Conservation (phyloP, 441 rosid species). For the Hypseocharis bilobata region DNA sequence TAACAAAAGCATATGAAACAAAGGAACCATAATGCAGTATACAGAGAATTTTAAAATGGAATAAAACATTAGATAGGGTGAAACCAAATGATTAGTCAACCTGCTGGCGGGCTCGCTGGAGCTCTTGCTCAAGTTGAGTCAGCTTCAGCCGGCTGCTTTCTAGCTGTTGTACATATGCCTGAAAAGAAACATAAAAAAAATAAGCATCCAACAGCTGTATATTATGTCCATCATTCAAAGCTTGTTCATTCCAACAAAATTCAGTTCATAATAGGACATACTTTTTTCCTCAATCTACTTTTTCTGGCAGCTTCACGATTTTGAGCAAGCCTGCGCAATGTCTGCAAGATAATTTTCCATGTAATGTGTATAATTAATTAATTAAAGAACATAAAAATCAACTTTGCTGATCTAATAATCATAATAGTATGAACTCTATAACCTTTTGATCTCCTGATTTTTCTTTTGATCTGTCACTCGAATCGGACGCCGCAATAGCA, state of each 20-base stretch:
- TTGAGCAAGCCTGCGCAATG: slow-evolving; percentile 67
- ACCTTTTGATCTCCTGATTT: slow-evolving; percentile 71
- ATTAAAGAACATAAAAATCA: background rate
- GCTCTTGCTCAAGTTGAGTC: slow-evolving; percentile 78
- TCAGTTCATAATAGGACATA: slow-evolving; percentile 15
- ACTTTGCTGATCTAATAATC: background rate
- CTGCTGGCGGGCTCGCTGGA: slow-evolving; percentile 87
- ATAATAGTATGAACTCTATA: background rate
- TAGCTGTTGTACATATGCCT: slow-evolving; percentile 87
- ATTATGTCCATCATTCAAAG: background rate
- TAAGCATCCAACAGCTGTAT: background rate
- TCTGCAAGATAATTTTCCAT: slow-evolving; percentile 26
- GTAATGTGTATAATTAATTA: background rate
- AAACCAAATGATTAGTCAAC: slow-evolving; percentile 24
- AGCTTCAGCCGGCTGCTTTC: slow-evolving; percentile 78
- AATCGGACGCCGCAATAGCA: slow-evolving; percentile 50
- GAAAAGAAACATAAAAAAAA: background rate
- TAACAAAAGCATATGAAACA: slow-evolving; percentile 8
- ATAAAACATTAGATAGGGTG: background rate
- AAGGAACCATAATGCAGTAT: background rate
- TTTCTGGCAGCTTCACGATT: slow-evolving; percentile 84
- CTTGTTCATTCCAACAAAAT: background rate
- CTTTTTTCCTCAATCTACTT: slow-evolving; percentile 68
- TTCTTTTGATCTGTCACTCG: slow-evolving; percentile 76
- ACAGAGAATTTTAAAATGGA: background rate